Base-by-base conservation (phyloP, 2,329 filamentous ascomycete species). In the Esteya vermicola region DNA sequence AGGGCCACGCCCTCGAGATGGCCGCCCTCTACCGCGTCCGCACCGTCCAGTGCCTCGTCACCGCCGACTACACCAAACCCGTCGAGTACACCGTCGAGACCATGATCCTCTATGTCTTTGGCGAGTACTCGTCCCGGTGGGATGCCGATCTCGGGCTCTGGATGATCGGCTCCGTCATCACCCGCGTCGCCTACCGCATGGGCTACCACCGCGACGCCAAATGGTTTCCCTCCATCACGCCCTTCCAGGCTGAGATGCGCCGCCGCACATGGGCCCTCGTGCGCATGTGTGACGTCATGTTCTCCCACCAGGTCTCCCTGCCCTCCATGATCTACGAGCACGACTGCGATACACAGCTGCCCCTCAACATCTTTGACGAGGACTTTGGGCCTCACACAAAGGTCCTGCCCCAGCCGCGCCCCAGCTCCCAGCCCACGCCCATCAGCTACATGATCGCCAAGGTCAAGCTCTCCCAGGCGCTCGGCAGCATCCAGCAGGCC, bases 371-470 rank as follows among this genome's bases (percentile, higher is more conserved):
- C 14, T 84, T 83, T 53, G 84, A 91, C 49, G 81, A 88, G 46
- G 84, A 89, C 48, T 78, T 91, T 30, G 70, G 77, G 35, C 77
- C 80, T 4, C 70, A 74, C 19, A 80, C 75, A 46, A 80, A 78
- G 47, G 60, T 68, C 8, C 57, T 89, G 9, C 84, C 84, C 1
- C 69, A 73, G 2, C 74, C 80, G 1, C 65, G 81, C 42, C 78
- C 82, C 0, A 64, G 64, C 25, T 75, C 70, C 1, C 81, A 88
- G 53, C 72, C 80, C 3, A 89, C 84, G 1, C 81, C 81, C 1
- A 76, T 85, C 47, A 75, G 78, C 9, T 89, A 85, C 56, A 78
- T 88, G 70, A 85, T 88, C 49, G 71, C 72, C 26, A 86, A 88
- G 56, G 67, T 77, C 25, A 72, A 68, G 43, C 64, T 89, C 28